These are phyloP conservation scores for Phoma sp. DNA, from an alignment of 2,329 filamentous ascomycete species.

Conservation along the genomic window DNA sequence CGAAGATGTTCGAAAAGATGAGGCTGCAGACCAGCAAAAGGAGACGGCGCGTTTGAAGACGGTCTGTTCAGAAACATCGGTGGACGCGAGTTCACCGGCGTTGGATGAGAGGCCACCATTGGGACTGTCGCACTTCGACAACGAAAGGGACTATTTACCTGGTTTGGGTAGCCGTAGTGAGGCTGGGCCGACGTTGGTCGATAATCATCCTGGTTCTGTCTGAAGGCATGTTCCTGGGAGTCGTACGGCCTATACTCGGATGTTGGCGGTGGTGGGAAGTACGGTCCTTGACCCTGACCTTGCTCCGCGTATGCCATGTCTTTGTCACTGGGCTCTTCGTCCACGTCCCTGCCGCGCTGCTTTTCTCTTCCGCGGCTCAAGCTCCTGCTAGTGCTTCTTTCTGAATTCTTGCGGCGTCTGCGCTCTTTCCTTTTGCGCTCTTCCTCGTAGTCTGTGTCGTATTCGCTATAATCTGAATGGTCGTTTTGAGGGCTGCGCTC, in stretches of 20 bases:
- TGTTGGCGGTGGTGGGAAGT: constrained; percentile 43
- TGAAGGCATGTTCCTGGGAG: constrained; percentile 42
- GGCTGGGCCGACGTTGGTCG: constrained; percentile 34
- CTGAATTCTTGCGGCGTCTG: constrained; percentile 37
- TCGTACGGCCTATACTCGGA: constrained; percentile 47
- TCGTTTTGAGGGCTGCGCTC: constrained; percentile 36
- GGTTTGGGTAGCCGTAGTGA: constrained; percentile 39
- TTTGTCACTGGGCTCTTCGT: constrained; percentile 33
- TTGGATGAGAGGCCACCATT: constrained; percentile 28
- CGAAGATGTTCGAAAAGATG: constrained; percentile 29
- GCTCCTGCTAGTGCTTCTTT: constrained; percentile 32
- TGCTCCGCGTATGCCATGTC: constrained; percentile 39
- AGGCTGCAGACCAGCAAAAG: constrained; percentile 23
- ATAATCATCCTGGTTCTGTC: constrained; percentile 27
- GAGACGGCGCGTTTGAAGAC: constrained; percentile 24
- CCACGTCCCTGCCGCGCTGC: constrained; percentile 30
- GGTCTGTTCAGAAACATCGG: constrained; percentile 31
- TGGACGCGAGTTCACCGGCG: constrained; percentile 29
- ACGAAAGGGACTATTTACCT: constrained; percentile 47
- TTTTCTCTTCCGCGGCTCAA: constrained; percentile 38
- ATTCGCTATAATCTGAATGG: constrained; percentile 37
- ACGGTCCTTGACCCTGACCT: constrained; percentile 28
- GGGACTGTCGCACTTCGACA: constrained; percentile 38
- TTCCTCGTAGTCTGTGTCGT: constrained; percentile 41
- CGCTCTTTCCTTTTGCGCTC: constrained; percentile 32